Percentiles rank a stretch among this genome's conserved stretches.
Conservation (phyloP, 169 alveolate genomes). For the Pseudocohnilembus persalinus region DNA sequence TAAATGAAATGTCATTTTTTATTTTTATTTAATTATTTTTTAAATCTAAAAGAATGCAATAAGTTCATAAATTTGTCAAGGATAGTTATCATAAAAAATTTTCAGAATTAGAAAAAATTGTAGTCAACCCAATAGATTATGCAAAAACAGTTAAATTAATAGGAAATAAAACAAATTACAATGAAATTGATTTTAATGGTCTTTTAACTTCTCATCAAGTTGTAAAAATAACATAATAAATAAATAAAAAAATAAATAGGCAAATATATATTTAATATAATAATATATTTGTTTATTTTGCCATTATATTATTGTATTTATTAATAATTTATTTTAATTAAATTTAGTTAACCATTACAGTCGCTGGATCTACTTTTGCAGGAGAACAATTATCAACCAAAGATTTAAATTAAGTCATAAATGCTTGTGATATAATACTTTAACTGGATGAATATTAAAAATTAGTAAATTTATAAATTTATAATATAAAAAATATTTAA, state of each 20-base stretch:
- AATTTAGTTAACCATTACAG: slow-evolving; percentile 39
- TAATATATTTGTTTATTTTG: no score
- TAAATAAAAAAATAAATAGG: no score
- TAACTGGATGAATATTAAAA: slow-evolving; percentile 30
- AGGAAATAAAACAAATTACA: slow-evolving; percentile 51
- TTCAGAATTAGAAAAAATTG: slow-evolving; percentile 69
- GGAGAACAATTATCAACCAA: slow-evolving; percentile 26
- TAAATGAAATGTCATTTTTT: no score
- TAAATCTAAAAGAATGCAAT: slow-evolving; percentile 14
- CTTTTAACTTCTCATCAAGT: slow-evolving; percentile 30
- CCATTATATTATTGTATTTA: no score
- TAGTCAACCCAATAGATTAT: slow-evolving; percentile 71
- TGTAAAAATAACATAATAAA: no score
- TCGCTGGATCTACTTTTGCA: slow-evolving; percentile 48
- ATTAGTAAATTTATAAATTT: not conserved
- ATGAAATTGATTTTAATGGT: slow-evolving; percentile 45
- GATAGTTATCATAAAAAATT: slow-evolving; percentile 65
- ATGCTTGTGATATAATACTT: slow-evolving; percentile 43
- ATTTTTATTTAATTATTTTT: not conserved
- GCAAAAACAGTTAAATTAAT: slow-evolving; percentile 68
- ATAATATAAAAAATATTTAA: not conserved
- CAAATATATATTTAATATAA: no score
- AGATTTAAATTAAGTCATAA: slow-evolving; percentile 30
- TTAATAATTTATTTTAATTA: not conserved
- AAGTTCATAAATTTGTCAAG: slow-evolving; percentile 54